Evolutionary conservation across 2,329 filamentous ascomycete species (phyloP), one percentile per base, ranked within the genome.

Genomic region (Trichocomaceae sp.): DNA sequence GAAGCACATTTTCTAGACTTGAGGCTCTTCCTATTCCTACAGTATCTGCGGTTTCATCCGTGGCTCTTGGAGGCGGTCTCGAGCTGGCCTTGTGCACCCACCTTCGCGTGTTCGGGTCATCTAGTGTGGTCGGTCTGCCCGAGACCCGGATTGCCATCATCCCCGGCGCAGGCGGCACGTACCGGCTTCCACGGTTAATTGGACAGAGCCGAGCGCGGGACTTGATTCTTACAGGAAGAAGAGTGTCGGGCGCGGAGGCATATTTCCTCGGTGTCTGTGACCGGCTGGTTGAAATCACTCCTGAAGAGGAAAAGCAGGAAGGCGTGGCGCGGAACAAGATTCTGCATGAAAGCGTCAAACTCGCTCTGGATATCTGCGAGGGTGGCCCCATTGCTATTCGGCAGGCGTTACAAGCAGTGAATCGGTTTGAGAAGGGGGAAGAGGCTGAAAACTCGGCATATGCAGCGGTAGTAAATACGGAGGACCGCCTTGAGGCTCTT

Each of bases 121-220:
- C 85, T 33, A 87, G 90, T 15, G 76, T 79, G 22, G 83, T 99
- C 53, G 91, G 84, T 0, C 82, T 97, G 5, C 93, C 93, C 1
- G 93, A 99, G 71, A 97, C 93, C 1, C 81, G 91, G 2, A 81
- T 99, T 2, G 93, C 87, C 54, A 99, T 99, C 68, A 87, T 99
- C 60, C 93, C 93, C 2, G 93, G 93, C 57, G 93, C 92, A 2
- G 93, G 93, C 44, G 93, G 92, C 57, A 97, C 92, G 1, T 89
- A 90, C 71, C 85, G 93, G 9, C 83, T 99, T 0, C 90, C 90
- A 1, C 81, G 80, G 8, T 73, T 99, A 19, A 86, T 99, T 60
- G 93, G 93, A 5, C 75, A 87, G 22, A 78, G 80, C 23, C 84
- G 90, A 54, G 93, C 93, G n/a, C 81, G 91, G 50, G 92, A 99